These are phyloP conservation scores for Coffea eugenioides DNA, from an alignment of 257 asterid genomes.

Conservation along the genomic window DNA sequence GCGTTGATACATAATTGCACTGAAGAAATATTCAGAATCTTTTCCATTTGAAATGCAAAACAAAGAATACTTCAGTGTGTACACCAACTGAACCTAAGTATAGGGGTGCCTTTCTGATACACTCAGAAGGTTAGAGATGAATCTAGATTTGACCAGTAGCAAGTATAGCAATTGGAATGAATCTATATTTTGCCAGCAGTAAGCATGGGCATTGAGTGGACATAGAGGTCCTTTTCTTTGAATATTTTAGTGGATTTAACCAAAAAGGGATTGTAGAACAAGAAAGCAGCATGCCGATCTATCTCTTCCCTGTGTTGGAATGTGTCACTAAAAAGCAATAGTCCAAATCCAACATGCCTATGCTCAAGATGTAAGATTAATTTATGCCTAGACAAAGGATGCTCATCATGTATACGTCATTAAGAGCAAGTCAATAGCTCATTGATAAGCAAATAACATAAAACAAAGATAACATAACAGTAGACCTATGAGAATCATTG, in stretches of 20 bases:
- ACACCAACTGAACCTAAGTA: neutral
- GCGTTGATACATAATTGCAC: neutral
- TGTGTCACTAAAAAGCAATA: neutral
- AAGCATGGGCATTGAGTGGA: neutral
- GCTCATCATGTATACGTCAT: neutral
- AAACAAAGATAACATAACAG: neutral
- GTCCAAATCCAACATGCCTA: neutral
- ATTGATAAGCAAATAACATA: neutral
- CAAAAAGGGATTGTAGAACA: neutral
- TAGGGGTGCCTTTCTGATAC: neutral
- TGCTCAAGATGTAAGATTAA: neutral
- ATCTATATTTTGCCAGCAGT: too few species aligned
- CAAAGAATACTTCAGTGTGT: neutral
- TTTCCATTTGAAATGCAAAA: neutral
- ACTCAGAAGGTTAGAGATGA: neutral
- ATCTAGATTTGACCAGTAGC: neutral
- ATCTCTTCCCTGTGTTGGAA: neutral
- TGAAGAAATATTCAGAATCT: neutral
- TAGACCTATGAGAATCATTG: neutral
- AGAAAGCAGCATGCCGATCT: neutral
- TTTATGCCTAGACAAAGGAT: too few species aligned
- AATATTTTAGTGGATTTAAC: neutral
- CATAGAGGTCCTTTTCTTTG: neutral
- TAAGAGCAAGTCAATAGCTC: neutral
- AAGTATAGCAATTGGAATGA: neutral